phyloP scores from a whole-genome alignment of 169 alveolate species.

The Plasmodium knowlesi region DNA sequence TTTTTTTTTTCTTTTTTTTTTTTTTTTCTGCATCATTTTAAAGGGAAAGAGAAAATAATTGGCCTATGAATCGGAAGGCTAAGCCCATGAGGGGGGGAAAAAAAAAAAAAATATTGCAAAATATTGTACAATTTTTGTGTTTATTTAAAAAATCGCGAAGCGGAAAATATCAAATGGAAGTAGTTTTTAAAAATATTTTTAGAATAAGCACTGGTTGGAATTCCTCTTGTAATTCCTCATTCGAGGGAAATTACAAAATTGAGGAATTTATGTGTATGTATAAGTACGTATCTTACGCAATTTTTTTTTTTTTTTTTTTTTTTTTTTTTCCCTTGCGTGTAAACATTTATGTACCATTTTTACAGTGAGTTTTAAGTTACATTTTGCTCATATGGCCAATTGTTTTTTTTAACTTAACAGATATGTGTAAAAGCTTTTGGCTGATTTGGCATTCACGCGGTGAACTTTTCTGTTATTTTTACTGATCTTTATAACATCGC shows the following conservation, averaged over 20 bases:
- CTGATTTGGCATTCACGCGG: background rate
- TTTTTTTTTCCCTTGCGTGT: background rate
- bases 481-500: background rate
- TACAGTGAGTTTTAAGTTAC: background rate
- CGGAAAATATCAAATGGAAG: constrained; percentile 5
- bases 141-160: background rate
- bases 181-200: background rate
- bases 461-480: background rate
- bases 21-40: background rate
- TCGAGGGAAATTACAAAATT: background rate
- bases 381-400: background rate
- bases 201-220: background rate
- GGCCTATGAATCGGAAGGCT: background rate
- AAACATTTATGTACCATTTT: background rate
- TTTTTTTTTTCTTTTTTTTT: background rate
- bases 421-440: background rate
- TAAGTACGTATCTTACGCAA: background rate
- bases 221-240: background rate
- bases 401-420: background rate
- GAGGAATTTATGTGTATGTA: background rate
- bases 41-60: background rate
- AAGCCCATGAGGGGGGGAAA: background rate
- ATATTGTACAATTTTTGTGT: background rate
- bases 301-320: background rate
- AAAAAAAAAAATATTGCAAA: background rate